phyloP scores from a whole-genome alignment of 352 stramenopile genomes.

The Pythium pyrilobum region DNA sequence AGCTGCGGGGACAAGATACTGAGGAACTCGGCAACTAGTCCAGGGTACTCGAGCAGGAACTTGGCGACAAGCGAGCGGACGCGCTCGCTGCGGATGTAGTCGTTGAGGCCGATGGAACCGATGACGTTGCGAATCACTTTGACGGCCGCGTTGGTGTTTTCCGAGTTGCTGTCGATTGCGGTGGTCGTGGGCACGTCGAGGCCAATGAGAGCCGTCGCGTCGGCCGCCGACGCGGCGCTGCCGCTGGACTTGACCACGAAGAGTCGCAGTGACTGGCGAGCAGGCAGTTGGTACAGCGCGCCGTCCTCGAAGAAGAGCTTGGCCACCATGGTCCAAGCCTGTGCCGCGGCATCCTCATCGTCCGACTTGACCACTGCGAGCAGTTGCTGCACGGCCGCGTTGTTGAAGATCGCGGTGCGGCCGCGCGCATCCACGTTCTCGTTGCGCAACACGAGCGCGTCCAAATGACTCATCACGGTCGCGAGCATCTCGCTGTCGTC shows the following conservation, averaged over 20 bases:
- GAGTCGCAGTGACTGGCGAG: slow-evolving; percentile 23
- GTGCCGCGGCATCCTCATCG: slow-evolving; percentile 32
- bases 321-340: slow-evolving; percentile 34
- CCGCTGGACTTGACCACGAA: slow-evolving; percentile 14
- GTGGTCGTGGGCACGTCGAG: neutral
- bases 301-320: slow-evolving; percentile 54
- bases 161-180: neutral
- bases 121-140: slow-evolving; percentile 67
- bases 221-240: slow-evolving; percentile 23
- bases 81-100: slow-evolving; percentile 42
- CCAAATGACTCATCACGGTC: slow-evolving; percentile 37
- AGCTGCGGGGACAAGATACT: slow-evolving; percentile 50
- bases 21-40: slow-evolving; percentile 55
- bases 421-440: slow-evolving; percentile 42
- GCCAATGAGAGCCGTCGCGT: slow-evolving; percentile 6
- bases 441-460: slow-evolving; percentile 50
- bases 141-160: slow-evolving; percentile 8
- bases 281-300: slow-evolving; percentile 49
- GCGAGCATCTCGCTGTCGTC: slow-evolving; percentile 56
- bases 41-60: slow-evolving; percentile 62
- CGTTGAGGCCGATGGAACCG: slow-evolving; percentile 58
- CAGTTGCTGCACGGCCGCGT: slow-evolving; percentile 55
- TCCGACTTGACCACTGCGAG: slow-evolving; percentile 60
- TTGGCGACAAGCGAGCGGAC: slow-evolving; percentile 48
- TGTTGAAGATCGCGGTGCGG: slow-evolving; percentile 64